A percentile compares a stretch with the other conserved stretches of the same genome.
Conservation (phyloP, 805 yeast species). For the Candida cerambycidarum region DNA sequence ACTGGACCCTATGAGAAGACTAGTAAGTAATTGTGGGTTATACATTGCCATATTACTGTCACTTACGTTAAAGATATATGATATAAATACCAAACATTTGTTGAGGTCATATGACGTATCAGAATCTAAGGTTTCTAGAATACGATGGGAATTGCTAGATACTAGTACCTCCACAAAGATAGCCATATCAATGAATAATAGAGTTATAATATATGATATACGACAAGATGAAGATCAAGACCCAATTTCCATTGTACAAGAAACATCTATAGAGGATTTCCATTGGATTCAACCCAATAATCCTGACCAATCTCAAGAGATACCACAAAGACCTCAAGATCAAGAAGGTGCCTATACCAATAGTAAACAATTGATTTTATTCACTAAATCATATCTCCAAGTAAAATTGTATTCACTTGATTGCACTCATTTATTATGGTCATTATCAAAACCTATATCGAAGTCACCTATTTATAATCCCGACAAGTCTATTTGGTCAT, state of each 20-base stretch:
- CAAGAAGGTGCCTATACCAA: constrained; percentile 31
- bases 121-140: constrained; percentile 4
- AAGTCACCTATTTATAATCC: constrained; percentile 14
- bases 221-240: constrained; percentile 21
- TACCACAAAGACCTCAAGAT: constrained; percentile 9
- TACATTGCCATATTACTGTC: constrained; percentile 5
- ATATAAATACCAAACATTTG: background rate
- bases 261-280: constrained; percentile 29
- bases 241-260: constrained; percentile 34
- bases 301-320: background rate
- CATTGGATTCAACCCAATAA: constrained; percentile 34
- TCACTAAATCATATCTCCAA: constrained; percentile 25
- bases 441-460: constrained; percentile 32
- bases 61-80: constrained; percentile 10
- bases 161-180: constrained; percentile 23
- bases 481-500: constrained; percentile 27
- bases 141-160: constrained; percentile 14
- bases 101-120: constrained; percentile 11
- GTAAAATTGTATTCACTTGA: constrained; percentile 38
- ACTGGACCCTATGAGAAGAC: constrained; percentile 3
- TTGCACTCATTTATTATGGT: constrained; percentile 31
- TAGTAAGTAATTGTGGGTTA: constrained; percentile 8
- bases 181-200: constrained; percentile 25
- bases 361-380: constrained; percentile 33
- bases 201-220: constrained; percentile 26